A percentile compares a stretch with the other conserved stretches of the same genome.
phyloP scores from a whole-genome alignment of 2,329 filamentous ascomycete species.

The Diaporthe australafricana region DNA sequence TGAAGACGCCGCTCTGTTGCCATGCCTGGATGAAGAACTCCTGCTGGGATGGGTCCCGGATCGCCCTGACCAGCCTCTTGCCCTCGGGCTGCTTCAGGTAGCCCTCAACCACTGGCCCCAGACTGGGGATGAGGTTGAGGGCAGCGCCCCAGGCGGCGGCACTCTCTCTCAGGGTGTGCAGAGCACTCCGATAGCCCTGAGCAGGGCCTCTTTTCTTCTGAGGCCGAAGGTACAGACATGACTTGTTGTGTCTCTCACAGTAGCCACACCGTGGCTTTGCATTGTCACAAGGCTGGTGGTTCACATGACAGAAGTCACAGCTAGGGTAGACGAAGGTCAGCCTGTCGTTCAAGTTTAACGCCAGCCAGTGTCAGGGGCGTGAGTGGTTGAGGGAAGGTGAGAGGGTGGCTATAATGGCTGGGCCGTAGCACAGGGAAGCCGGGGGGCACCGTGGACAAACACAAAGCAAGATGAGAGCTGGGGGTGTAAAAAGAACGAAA shows the following conservation, averaged over 20 bases:
- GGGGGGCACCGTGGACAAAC: neutral
- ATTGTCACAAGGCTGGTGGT: constrained; percentile 62
- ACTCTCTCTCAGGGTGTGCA: constrained; percentile 53
- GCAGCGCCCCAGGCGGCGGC: constrained; percentile 53
- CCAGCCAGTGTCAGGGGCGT: neutral
- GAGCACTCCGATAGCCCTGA: constrained; percentile 52
- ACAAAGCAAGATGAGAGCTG: neutral
- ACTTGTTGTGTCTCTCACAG: constrained; percentile 54
- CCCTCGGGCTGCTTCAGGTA: constrained; percentile 48
- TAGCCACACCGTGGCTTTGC: constrained; percentile 58
- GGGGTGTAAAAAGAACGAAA: neutral
- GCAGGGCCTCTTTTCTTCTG: constrained; percentile 53
- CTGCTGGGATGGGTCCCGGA: constrained; percentile 51
- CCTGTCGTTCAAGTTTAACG: neutral
- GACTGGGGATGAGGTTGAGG: constrained; percentile 49
- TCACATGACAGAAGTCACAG: constrained; percentile 60
- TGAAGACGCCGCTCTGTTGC: constrained; percentile 51
- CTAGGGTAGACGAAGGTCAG: constrained; percentile 45
- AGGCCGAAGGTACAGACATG: constrained; percentile 51
- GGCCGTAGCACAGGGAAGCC: neutral
- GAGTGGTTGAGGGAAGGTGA: neutral
- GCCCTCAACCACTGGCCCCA: constrained; percentile 50
- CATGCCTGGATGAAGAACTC: constrained; percentile 50
- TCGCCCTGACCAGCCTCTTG: constrained; percentile 45
- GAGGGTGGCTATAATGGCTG: neutral